Evolutionary conservation across 2,329 filamentous ascomycete genomes (phyloP), one percentile per base, ranked within the genome.

Genomic region (Helminthosporium solani): DNA sequence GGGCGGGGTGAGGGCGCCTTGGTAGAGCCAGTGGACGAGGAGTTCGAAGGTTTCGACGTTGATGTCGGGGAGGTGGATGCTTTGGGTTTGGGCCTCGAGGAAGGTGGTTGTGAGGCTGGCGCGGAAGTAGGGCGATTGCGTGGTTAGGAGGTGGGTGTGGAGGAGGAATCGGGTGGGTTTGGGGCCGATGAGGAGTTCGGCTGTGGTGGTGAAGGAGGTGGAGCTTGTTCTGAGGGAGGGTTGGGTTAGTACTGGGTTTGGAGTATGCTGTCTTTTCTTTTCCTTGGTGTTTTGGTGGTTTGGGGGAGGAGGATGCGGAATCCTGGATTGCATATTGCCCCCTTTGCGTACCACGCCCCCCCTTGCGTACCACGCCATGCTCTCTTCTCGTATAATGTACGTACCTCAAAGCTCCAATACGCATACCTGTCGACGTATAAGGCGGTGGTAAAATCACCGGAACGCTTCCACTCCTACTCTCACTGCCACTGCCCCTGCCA

Each of bases 1-100:
- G 21, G 71, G 48, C 1, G 48, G 62, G 52, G 43, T 53, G 51
- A 72, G 70, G 21, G 57, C 54, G 25, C 70, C 68, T 6, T 73
- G 75, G 66, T 79, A 79, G 5, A 78, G 68, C 76, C 76, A 79
- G 47, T 72, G 65, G n/a, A 76, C 63, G 56, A 77, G 75, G 66
- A 76, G 75, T 46, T 76, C 73, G 59, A 78, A 78, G 46, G 69
- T 69, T 23, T 73, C 67, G 16, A 73, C 67, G 47, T 66, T 64
- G 40, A 77, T 66, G 46, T 75, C 74, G 27, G 73, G 70, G 12
- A 79, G 67, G 6, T 57, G 62, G 47, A 78, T 69, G 8, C 60
- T 62, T 42, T 75, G 70, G 18, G 69, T 61, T 18, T 63, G 53
- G 19, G 72, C 70, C 65, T 79, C 76, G 35, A 70, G 63, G 55